phyloP scores from a whole-genome alignment of 108 stramenopile species.

The Fistulifera solaris region DNA sequence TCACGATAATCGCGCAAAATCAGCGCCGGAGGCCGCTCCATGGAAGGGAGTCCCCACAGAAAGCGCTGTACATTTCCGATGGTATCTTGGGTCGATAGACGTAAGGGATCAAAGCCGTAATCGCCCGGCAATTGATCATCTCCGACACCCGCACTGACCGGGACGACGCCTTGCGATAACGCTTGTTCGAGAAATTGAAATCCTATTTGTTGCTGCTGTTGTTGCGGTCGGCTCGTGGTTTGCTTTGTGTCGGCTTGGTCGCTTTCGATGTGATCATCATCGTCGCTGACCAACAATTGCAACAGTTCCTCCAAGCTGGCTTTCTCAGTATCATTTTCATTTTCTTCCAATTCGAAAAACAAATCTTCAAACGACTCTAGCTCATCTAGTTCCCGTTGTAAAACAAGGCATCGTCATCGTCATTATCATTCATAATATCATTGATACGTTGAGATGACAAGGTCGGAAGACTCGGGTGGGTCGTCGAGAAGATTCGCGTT shows the following conservation, averaged over 20 bases:
- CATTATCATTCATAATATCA: slow-evolving; percentile 1
- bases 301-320: background rate
- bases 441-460: background rate
- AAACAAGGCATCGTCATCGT: slow-evolving; percentile 2
- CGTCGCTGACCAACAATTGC: background rate
- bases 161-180: slow-evolving; percentile 46
- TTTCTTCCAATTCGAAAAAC: slow-evolving; percentile 21
- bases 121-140: slow-evolving; percentile 73
- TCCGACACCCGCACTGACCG: slow-evolving; percentile 69
- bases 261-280: slow-evolving; percentile 17
- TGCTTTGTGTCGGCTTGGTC: slow-evolving; percentile 3
- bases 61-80: slow-evolving; percentile 45
- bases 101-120: slow-evolving; percentile 77
- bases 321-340: slow-evolving; percentile 8
- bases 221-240: background rate
- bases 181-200: slow-evolving; percentile 26
- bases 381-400: slow-evolving; percentile 12
- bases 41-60: slow-evolving; percentile 21
- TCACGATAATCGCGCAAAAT: slow-evolving; percentile 81
- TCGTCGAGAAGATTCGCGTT: too few relatives aligned
- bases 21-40: slow-evolving; percentile 46
- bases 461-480: background rate
- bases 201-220: background rate
- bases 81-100: slow-evolving; percentile 59
- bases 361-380: slow-evolving; percentile 31